A percentile compares a stretch with the other conserved stretches of the same genome.
Evolutionary conservation across 2,329 filamentous ascomycete genomes (phyloP).

Genomic region (Fusarium tjaetaba): DNA sequence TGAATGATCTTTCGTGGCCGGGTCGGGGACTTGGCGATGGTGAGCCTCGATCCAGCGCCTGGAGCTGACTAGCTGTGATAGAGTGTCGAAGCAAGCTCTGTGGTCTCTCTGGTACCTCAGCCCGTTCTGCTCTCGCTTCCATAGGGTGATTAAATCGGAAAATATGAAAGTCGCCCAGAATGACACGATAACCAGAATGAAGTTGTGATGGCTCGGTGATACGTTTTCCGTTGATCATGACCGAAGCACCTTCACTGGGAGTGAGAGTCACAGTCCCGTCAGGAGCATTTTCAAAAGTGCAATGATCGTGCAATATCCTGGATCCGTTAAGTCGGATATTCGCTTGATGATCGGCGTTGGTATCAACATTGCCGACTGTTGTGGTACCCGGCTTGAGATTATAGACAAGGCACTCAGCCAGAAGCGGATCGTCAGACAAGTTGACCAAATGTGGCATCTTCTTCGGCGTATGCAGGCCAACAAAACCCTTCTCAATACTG

Average conservation of each 20-base stretch:
- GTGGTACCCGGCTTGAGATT: conserved; percentile 96
- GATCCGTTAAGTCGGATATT: conserved; percentile 95
- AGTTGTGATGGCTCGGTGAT: conserved; percentile 87
- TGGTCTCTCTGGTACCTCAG: conserved; percentile 67
- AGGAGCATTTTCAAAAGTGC: conserved; percentile 85
- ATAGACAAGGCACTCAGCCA: conserved; percentile 96
- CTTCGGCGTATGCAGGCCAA: conserved; percentile 94
- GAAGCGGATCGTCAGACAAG: conserved; percentile 89
- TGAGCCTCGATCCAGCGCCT: conserved; percentile 64
- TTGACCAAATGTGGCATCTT: conserved; percentile 99
- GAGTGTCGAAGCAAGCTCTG: conserved; percentile 90
- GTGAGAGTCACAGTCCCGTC: conserved; percentile 94
- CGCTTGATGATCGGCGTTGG: conserved; percentile 76
- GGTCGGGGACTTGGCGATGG: conserved; percentile 72
- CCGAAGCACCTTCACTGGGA: conserved; percentile 88
- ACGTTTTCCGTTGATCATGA: conserved; percentile 97
- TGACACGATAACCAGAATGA: conserved; percentile 92
- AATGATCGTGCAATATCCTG: conserved; percentile 92
- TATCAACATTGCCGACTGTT: conserved; percentile 93
- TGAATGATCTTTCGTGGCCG: conserved; percentile 81
- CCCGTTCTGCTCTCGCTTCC: conserved; percentile 91
- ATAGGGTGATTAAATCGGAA: conserved; percentile 98
- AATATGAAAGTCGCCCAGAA: conserved; percentile 97
- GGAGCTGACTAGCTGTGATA: conserved; percentile 69
- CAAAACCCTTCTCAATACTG: conserved; percentile 98